phyloP scores from a whole-genome alignment of 306 rosid species.

The Vicia faba region DNA sequence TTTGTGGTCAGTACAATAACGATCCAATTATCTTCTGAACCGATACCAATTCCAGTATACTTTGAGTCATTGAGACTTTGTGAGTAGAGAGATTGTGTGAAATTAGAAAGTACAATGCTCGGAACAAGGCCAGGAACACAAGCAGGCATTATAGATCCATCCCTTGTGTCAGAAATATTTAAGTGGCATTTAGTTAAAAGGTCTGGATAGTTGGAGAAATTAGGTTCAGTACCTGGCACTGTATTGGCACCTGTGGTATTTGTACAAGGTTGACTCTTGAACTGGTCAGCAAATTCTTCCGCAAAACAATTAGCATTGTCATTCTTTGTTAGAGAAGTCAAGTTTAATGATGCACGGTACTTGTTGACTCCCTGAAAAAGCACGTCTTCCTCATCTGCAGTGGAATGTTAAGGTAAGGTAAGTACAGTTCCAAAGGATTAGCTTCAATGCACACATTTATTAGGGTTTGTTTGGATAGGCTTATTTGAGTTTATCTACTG shows the following conservation, averaged over 20 bases:
- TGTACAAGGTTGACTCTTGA: constrained; percentile 80
- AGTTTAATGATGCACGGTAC: constrained; percentile 64
- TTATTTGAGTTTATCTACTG: too few species aligned
- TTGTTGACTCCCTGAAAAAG: constrained; percentile 70
- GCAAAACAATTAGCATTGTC: constrained; percentile 86
- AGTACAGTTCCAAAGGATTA: constrained; percentile 30
- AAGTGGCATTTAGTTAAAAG: constrained; percentile 71
- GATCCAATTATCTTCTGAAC: constrained; percentile 80
- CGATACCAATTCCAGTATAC: constrained; percentile 75
- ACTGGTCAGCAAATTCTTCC: constrained; percentile 66
- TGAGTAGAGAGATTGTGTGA: constrained; percentile 78
- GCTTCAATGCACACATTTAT: constrained; percentile 7
- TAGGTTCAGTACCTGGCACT: constrained; percentile 82
- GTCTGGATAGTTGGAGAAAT: constrained; percentile 58
- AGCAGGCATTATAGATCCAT: constrained; percentile 76
- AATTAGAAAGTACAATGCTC: constrained; percentile 70
- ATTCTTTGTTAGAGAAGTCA: constrained; percentile 58
- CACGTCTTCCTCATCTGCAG: constrained; percentile 68
- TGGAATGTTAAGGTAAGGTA: constrained; percentile 13
- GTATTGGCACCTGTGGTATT: constrained; percentile 92
- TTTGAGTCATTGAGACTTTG: constrained; percentile 66
- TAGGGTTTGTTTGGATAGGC: neutral
- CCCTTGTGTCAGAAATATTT: constrained; percentile 82
- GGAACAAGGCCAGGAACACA: constrained; percentile 76
- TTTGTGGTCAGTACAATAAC: constrained; percentile 75